Percentiles rank a stretch among this genome's conserved stretches.
Conservation (phyloP, 2,329 filamentous ascomycete genomes). For the Didymella arachidicola region DNA sequence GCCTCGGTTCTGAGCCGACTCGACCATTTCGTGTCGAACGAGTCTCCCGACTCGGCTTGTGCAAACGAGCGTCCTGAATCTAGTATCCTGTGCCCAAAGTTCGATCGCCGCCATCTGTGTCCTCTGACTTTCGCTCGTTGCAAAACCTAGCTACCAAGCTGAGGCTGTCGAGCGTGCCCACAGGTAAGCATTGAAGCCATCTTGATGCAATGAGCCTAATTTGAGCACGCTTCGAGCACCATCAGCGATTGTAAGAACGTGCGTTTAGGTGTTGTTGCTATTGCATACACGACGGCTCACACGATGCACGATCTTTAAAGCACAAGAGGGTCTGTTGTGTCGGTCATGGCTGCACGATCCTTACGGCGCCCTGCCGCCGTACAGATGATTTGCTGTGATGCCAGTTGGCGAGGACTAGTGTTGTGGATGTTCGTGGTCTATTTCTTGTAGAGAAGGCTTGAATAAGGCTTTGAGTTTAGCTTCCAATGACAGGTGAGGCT, state of each 20-base stretch:
- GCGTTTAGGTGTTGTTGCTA: background rate
- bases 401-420: background rate
- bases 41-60: background rate
- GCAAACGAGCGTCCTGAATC: background rate
- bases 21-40: background rate
- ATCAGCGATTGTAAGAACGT: background rate
- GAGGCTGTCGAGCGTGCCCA: background rate
- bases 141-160: background rate
- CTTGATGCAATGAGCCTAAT: background rate
- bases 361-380: background rate
- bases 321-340: background rate
- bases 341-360: background rate
- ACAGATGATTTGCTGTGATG: background rate
- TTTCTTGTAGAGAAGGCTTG: background rate
- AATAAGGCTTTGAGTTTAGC: background rate
- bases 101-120: background rate
- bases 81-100: background rate
- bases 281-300: background rate
- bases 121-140: background rate
- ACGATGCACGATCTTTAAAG: background rate
- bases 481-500: background rate
- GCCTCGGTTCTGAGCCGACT: conserved; percentile 16
- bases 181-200: background rate
- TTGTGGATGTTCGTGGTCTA: background rate
- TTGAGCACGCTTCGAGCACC: background rate